Evolutionary conservation across 2,329 filamentous ascomycete species (phyloP).

Genomic region (Phialocephala sp.): DNA sequence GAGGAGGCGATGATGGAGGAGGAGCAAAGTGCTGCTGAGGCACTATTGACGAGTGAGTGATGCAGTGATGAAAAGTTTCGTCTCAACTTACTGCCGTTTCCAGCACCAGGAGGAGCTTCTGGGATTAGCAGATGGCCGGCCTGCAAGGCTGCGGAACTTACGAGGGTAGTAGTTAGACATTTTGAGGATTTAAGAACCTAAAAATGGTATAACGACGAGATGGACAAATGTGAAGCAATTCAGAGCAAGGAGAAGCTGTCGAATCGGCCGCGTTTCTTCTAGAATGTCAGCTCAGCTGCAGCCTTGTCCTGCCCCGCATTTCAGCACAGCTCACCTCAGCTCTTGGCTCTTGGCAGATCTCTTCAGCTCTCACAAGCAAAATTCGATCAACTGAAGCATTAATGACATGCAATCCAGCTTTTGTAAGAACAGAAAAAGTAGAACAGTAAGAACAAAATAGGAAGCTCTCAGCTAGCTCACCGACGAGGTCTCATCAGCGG

Average conservation of each 20-base stretch:
- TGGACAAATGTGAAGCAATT: constrained; percentile 17
- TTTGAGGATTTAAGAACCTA: constrained; percentile 15
- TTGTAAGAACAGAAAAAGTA: not conserved
- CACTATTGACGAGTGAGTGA: constrained; percentile 18
- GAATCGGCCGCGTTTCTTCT: not conserved
- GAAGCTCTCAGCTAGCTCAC: constrained; percentile 5
- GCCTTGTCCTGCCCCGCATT: constrained; percentile 23
- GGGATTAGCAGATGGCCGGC: constrained; percentile 28
- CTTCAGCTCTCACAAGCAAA: constrained; percentile 1
- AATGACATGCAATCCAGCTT: not conserved
- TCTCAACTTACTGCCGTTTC: constrained; percentile 33
- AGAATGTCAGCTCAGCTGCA: constrained; percentile 20
- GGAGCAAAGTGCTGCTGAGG: constrained; percentile 38
- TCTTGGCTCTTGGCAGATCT: constrained; percentile 2
- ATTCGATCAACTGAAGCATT: not conserved
- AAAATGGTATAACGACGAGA: constrained; percentile 1
- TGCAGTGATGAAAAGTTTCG: not conserved
- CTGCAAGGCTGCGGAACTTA: constrained; percentile 35
- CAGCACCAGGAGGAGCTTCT: constrained; percentile 40
- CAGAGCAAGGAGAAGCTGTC: constrained; percentile 16
- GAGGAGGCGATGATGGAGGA: constrained; percentile 41
- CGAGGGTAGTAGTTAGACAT: constrained; percentile 45
- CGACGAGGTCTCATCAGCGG: constrained; percentile 6
- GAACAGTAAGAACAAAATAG: constrained; percentile 4
- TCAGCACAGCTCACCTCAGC: constrained; percentile 17